A percentile compares a stretch with the other conserved stretches of the same genome.
These are phyloP conservation scores for Yamadazyma trypodendri DNA, from an alignment of 1,139 yeast genomes.

Conservation along the genomic window DNA sequence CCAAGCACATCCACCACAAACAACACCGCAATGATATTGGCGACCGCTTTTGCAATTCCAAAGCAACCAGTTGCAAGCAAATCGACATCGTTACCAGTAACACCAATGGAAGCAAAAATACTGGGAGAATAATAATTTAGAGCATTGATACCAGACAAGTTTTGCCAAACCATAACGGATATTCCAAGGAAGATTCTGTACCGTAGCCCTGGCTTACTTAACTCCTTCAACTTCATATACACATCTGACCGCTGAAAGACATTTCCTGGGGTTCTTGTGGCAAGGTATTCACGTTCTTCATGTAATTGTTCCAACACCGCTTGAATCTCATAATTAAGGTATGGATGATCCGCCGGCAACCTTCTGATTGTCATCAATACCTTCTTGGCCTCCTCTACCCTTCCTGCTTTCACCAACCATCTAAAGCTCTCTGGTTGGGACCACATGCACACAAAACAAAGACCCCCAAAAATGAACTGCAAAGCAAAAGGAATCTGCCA, in stretches of 20 bases:
- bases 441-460: constrained; percentile 37
- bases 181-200: constrained; percentile 30
- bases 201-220: constrained; percentile 21
- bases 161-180: constrained; percentile 27
- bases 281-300: constrained; percentile 18
- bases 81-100: constrained; percentile 9
- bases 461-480: constrained; percentile 41
- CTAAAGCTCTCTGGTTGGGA: constrained; percentile 18
- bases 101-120: constrained; percentile 14
- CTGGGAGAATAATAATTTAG: constrained; percentile 26
- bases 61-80: constrained; percentile 34
- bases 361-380: constrained; percentile 27
- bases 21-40: constrained; percentile 12
- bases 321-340: constrained; percentile 26
- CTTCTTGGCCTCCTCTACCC: constrained; percentile 18
- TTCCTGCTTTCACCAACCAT: constrained; percentile 14
- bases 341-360: constrained; percentile 26
- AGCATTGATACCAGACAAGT: constrained; percentile 25
- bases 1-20: constrained; percentile 14
- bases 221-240: constrained; percentile 13
- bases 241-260: constrained; percentile 17
- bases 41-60: constrained; percentile 15
- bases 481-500: constrained; percentile 47
- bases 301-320: constrained; percentile 26
- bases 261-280: constrained; percentile 23